These are phyloP conservation scores for Trametes cubensis DNA, from an alignment of 768 basidiomycete genomes.

Conservation along the genomic window DNA sequence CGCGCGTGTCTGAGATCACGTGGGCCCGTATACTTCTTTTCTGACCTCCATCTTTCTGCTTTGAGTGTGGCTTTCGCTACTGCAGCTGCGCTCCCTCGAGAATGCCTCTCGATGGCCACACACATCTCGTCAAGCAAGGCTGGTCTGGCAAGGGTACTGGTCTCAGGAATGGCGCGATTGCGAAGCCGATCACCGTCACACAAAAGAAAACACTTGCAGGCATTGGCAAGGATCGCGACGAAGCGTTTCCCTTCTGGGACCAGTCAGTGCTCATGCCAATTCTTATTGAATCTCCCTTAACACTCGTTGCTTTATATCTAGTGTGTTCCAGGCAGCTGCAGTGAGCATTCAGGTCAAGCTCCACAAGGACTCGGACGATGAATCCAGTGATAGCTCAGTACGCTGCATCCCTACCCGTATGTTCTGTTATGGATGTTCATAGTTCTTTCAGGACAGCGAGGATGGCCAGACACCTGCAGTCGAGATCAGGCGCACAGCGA, in stretches of 20 bases:
- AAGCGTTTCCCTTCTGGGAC: constrained; percentile 98
- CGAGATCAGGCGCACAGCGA: constrained; percentile 59
- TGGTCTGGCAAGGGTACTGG: constrained; percentile 88
- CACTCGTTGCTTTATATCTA: constrained; percentile 31
- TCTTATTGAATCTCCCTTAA: background rate
- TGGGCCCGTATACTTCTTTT: constrained; percentile 17
- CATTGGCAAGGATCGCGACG: constrained; percentile 90
- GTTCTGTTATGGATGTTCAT: constrained; percentile 22
- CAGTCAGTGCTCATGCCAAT: constrained; percentile 62
- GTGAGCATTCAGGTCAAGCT: constrained; percentile 79
- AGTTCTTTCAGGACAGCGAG: constrained; percentile 23
- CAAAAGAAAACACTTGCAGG: constrained; percentile 88
- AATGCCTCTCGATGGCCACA: constrained; percentile 74
- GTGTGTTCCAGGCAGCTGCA: constrained; percentile 81
- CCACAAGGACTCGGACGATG: constrained; percentile 51
- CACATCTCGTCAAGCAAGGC: constrained; percentile 77
- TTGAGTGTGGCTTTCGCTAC: background rate
- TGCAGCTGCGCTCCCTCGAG: background rate
- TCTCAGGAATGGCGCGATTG: constrained; percentile 81
- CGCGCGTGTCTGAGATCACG: constrained; percentile 13
- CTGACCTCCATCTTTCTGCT: constrained; percentile 1
- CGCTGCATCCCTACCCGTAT: background rate
- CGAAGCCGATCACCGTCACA: constrained; percentile 72
- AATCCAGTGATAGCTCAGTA: constrained; percentile 42
- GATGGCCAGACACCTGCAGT: constrained; percentile 13